Evolutionary conservation across 2,329 filamentous ascomycete species (phyloP).

Genomic region (Fusarium kyushuense): DNA sequence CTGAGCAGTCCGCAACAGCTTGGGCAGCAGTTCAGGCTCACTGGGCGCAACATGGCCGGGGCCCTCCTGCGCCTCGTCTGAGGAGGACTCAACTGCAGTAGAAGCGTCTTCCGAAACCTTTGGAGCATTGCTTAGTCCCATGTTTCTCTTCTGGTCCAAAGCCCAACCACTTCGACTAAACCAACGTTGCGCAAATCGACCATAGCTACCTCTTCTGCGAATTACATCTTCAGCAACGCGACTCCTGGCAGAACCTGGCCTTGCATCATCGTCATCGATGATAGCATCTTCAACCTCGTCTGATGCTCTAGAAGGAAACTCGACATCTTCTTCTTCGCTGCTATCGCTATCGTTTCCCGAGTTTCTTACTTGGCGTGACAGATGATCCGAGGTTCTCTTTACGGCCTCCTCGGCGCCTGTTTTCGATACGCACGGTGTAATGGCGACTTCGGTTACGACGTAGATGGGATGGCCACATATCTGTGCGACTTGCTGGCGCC

Average conservation of each 20-base stretch:
- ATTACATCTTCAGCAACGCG: slow-evolving; percentile 93
- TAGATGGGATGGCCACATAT: slow-evolving; percentile 86
- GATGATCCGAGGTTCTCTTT: slow-evolving; percentile 63
- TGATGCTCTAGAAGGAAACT: slow-evolving; percentile 50
- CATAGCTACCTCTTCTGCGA: slow-evolving; percentile 83
- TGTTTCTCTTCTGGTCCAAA: slow-evolving; percentile 74
- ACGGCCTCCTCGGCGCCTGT: slow-evolving; percentile 80
- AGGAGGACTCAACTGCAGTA: slow-evolving; percentile 29
- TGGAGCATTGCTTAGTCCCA: slow-evolving; percentile 71
- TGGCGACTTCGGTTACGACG: slow-evolving; percentile 85
- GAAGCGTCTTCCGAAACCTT: slow-evolving; percentile 33
- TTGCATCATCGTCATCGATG: slow-evolving; percentile 51
- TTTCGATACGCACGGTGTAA: slow-evolving; percentile 88
- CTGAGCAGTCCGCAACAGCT: slow-evolving; percentile 84
- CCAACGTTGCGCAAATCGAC: slow-evolving; percentile 90
- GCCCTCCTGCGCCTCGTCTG: slow-evolving; percentile 54
- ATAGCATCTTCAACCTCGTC: slow-evolving; percentile 61
- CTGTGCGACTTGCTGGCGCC: slow-evolving; percentile 88
- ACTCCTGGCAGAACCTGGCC: slow-evolving; percentile 57
- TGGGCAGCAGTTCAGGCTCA: slow-evolving; percentile 74
- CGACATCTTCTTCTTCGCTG: slow-evolving; percentile 63
- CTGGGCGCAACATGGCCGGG: slow-evolving; percentile 33
- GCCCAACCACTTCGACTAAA: slow-evolving; percentile 88
- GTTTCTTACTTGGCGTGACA: slow-evolving; percentile 57
- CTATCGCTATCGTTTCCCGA: slow-evolving; percentile 58